phyloP scores from a whole-genome alignment of 2,329 filamentous ascomycete genomes.

The Ilyonectria robusta region DNA sequence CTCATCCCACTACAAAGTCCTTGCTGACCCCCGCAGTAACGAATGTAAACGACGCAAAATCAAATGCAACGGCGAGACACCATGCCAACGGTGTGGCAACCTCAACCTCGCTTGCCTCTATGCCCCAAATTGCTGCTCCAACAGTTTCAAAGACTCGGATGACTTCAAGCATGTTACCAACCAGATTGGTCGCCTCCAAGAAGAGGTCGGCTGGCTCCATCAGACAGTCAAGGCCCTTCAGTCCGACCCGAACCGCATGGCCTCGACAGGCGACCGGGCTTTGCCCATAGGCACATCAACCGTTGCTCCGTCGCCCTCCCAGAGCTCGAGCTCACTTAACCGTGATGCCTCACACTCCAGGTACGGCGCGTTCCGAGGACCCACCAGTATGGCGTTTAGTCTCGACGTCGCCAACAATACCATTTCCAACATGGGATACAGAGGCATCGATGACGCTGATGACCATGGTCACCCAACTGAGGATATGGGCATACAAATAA shows the following conservation, averaged over 20 bases:
- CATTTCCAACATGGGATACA: conserved; percentile 90
- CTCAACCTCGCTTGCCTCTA: conserved; percentile 77
- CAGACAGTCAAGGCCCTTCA: conserved; percentile 79
- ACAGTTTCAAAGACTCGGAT: conserved; percentile 91
- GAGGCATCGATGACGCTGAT: conserved; percentile 71
- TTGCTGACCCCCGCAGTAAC: conserved; percentile 64
- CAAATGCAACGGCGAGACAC: conserved; percentile 80
- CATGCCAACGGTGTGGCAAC: conserved; percentile 78
- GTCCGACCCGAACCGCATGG: conserved; percentile 63
- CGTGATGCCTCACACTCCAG: conserved; percentile 64
- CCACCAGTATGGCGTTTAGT: conserved; percentile 88
- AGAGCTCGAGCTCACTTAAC: conserved; percentile 55
- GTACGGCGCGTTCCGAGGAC: conserved; percentile 82
- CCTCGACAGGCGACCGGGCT: conserved; percentile 60
- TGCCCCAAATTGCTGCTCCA: conserved; percentile 77
- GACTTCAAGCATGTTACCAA: conserved; percentile 88
- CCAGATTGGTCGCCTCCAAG: conserved; percentile 82
- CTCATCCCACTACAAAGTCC: not conserved
- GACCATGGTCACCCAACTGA: conserved; percentile 65
- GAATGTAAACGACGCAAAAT: conserved; percentile 83
- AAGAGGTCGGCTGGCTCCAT: conserved; percentile 86
- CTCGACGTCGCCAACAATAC: conserved; percentile 90
- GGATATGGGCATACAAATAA: conserved; percentile 34
- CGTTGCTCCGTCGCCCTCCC: conserved; percentile 60
- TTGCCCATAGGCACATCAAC: conserved; percentile 51